These are phyloP conservation scores for Pleurotus ostreatus DNA, from an alignment of 768 basidiomycete genomes.

Conservation along the genomic window DNA sequence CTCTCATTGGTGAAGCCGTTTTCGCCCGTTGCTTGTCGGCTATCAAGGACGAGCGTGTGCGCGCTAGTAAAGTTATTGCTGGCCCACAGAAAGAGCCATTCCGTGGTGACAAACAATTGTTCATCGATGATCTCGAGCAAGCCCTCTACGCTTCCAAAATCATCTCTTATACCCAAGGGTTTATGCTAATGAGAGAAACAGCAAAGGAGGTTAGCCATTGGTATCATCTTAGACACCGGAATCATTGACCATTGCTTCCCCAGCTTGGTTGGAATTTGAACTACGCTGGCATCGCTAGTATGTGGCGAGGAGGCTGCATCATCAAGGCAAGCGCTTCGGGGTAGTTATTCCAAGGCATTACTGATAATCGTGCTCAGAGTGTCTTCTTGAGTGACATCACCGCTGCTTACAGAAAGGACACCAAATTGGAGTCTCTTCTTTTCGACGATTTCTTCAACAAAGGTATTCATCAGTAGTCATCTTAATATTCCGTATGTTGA, in stretches of 20 bases:
- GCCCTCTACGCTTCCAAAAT: constrained; percentile 99
- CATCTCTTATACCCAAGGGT: constrained; percentile 99
- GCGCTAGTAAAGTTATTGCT: constrained; percentile 86
- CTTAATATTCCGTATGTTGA: no score
- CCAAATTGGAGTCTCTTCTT: constrained; percentile 83
- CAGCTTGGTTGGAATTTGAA: constrained; percentile 88
- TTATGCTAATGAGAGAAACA: constrained; percentile 99
- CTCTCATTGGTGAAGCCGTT: constrained; percentile 98
- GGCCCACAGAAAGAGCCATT: constrained; percentile 92
- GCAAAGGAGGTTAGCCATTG: constrained; percentile 72
- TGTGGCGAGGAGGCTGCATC: constrained; percentile 99
- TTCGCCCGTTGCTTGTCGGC: constrained; percentile 98
- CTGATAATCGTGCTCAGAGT: constrained; percentile 36
- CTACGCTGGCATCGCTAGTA: constrained; percentile 95
- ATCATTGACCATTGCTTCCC: background rate
- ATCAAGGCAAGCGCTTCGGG: constrained; percentile 60
- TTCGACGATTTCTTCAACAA: constrained; percentile 98
- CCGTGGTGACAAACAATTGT: constrained; percentile 97
- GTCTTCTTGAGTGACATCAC: constrained; percentile 96
- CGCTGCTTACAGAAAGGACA: constrained; percentile 82
- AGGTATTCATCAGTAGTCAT: constrained; percentile 33
- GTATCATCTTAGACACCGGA: background rate
- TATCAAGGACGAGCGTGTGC: constrained; percentile 92
- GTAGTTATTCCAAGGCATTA: background rate
- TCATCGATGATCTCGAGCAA: constrained; percentile 99